A percentile compares a stretch with the other conserved stretches of the same genome.
These are phyloP conservation scores for Mrakia hoshinonis DNA, from an alignment of 768 basidiomycete genomes.

Conservation along the genomic window DNA sequence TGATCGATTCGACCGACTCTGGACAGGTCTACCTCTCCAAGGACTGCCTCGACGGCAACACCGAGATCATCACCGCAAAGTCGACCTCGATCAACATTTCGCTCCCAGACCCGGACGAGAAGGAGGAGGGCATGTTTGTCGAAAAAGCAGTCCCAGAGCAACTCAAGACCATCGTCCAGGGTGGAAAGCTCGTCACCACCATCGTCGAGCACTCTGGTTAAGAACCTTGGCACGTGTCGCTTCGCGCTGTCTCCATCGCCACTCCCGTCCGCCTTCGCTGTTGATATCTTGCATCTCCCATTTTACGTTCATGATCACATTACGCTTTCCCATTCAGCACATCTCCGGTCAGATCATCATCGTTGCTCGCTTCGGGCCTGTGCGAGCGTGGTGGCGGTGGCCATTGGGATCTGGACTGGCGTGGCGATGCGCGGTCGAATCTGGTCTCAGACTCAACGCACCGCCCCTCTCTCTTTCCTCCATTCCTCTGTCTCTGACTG, in stretches of 20 bases:
- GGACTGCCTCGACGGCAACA: conserved; percentile 52
- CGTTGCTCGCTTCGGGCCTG: not conserved
- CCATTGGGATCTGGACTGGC: not conserved
- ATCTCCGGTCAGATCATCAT: too few relatives aligned
- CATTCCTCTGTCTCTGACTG: not conserved
- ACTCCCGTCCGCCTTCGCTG: not conserved
- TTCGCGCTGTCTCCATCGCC: not conserved
- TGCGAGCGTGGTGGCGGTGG: too few relatives aligned
- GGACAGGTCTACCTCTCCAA: conserved; percentile 90
- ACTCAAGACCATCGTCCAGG: conserved; percentile 71
- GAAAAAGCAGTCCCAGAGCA: conserved; percentile 92
- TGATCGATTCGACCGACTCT: conserved; percentile 87
- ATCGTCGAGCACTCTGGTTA: conserved; percentile 70
- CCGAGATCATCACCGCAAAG: conserved; percentile 88
- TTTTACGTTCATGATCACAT: conserved; percentile 1
- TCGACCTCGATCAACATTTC: conserved; percentile 87
- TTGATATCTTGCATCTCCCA: not conserved
- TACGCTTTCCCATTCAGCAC: too few relatives aligned
- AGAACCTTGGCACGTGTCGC: not conserved
- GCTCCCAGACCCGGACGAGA: conserved; percentile 65
- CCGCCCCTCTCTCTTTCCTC: not conserved
- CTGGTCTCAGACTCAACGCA: not conserved
- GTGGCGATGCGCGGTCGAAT: not conserved
- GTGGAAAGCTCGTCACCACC: conserved; percentile 76
- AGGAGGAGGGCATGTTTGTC: conserved; percentile 83